Evolutionary conservation across 108 stramenopile species (phyloP).

Genomic region (Nannochloropsis granulata): DNA sequence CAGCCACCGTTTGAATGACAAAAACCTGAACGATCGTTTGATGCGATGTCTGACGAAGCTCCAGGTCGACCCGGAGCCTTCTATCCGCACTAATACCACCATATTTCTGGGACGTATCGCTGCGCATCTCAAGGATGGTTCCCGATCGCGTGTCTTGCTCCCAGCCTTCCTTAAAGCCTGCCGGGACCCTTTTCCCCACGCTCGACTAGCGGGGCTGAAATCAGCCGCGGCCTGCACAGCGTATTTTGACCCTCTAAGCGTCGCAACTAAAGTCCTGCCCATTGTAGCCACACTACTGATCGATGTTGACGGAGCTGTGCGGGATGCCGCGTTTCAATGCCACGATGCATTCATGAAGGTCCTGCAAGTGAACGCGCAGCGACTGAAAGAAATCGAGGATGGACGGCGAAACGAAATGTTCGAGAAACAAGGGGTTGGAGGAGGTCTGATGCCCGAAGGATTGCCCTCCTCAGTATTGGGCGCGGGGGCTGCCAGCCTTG

Average conservation of each 20-base stretch:
- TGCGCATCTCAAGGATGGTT: conserved; percentile 10
- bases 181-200: conserved; percentile 12
- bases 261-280: background rate
- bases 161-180: conserved; percentile 8
- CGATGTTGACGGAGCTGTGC: background rate
- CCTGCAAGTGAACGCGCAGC: background rate
- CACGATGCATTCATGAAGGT: background rate
- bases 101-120: conserved; percentile 36
- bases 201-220: conserved; percentile 15
- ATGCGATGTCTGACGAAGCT: conserved; percentile 27
- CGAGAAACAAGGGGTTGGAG: background rate
- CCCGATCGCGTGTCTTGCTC: conserved; percentile 8
- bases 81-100: conserved; percentile 35
- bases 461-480: background rate
- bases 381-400: background rate
- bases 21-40: conserved; percentile 32
- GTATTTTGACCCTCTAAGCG: background rate
- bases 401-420: background rate
- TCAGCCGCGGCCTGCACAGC: conserved; percentile 15
- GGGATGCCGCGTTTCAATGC: background rate
- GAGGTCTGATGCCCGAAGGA: background rate
- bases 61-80: conserved; percentile 33
- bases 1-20: conserved; percentile 22
- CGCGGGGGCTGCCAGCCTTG: background rate
- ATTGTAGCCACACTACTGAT: background rate